Conservation (phyloP, 2,329 filamentous ascomycete species). For the Daldinia eschscholtzii region DNA sequence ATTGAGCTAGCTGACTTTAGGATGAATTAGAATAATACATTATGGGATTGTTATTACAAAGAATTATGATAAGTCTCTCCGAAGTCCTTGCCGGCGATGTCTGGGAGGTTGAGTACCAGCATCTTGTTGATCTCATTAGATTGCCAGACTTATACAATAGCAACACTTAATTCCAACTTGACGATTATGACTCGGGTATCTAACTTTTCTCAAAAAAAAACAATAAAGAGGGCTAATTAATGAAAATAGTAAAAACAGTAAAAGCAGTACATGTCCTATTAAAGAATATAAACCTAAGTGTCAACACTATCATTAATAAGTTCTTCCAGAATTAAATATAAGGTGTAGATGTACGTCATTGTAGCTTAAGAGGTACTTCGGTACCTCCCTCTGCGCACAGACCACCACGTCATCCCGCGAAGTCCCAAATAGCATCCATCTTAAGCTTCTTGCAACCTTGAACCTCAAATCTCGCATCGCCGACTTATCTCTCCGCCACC, state of each 20-base stretch:
- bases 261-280: no score
- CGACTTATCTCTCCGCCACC: conserved; percentile 7
- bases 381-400: conserved; percentile 21
- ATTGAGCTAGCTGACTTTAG: neutral
- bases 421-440: conserved; percentile 11
- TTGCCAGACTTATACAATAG: no score
- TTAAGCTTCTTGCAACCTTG: conserved; percentile 27
- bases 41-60: neutral
- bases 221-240: no score
- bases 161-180: no score
- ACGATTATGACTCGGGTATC: no score
- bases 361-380: neutral
- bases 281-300: no score
- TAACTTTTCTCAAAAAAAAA: no score
- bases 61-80: no score
- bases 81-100: neutral
- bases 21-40: neutral
- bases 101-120: neutral
- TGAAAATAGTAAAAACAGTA: no score
- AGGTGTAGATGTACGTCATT: neutral
- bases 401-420: conserved; percentile 25
- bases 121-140: no score
- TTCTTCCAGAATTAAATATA: neutral
- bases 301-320: neutral
- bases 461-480: conserved; percentile 11